Base-by-base conservation (phyloP, 305 asterid species). In the Fraxinus dipetala region DNA sequence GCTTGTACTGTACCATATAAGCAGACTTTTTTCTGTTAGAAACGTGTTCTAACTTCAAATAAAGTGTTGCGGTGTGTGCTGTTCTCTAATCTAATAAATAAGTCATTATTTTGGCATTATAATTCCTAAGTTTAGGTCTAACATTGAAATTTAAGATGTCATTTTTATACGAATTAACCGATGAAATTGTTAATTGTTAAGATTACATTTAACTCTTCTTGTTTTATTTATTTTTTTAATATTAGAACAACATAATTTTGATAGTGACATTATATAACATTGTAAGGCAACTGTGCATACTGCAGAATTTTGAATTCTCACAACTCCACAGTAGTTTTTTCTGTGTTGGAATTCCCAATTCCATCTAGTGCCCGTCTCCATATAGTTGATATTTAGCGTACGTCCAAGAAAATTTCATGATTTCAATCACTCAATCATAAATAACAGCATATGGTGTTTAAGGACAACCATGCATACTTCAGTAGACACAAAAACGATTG, bases 401-500 rank as follows among this genome's bases (percentile, higher is more conserved):
- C 16, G 34, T 63, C n/a, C 34, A 63, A 63, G 72, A 63, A 63
- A 63, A 24, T 63, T 22, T 63, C n/a, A 63, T 24, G 6, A 63
- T 63, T 63, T 24, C 20, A 63, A 5, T 9, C 32, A 63, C 14
- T 63, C 30, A 3, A 63, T 63, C 31, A 20, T 63, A 22, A 63
- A 24, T 20, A 63, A 63, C 16, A 2, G 22, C 32, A 9, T 20
- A 14, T 63, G 26, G 11, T 56, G 67, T 56, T n/a, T 6, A 56
- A 63, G 1, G 18, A 63, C 16, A 24, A 8, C 34, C n/a, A 2
- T 22, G 72, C 34, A 2, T 63, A 63, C 16, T 22, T 63, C 98
- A 0, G 97, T 94, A 4, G 95, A 95, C 82, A 86, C 90, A 48
- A 90, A 86, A 88, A 88, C 85, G 2, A 87, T 95, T 10, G 99